Base-by-base conservation (phyloP, 192 early-diverging fungal genomes). In the Mortierella hygrophila region DNA sequence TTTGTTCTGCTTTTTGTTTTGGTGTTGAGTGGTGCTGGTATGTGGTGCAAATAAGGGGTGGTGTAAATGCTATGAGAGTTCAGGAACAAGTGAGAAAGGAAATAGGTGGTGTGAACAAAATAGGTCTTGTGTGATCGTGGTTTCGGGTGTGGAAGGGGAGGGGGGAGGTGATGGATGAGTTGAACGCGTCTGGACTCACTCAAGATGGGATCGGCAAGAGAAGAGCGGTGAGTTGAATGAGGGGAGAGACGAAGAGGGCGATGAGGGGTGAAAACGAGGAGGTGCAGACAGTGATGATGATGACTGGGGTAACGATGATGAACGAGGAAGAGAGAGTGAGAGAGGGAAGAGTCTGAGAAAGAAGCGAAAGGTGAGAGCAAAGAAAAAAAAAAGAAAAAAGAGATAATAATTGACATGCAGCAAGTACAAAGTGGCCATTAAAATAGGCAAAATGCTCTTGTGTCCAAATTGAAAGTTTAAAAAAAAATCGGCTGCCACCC, bases 331-430 rank as follows among this genome's bases (percentile, higher is more conserved):
- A 21, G 23, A 44, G 38, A 21, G 20, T 6, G 54, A 46, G 57
- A 44, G n/a, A 68, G 49, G 7, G 10, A 38, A 20, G 41, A 26
- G 75, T 9, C 7, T 26, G 42, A 8, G 75, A 20, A 9, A 26
- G 42, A 8, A 37, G 21, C 60, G 26, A 38, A 26, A 40, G 40
- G 44, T 42, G 57, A 65, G 75, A 69, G 37, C 20, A 21, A 35
- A 63, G 15, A 68, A 26, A 47, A 44, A 44, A 44, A 77, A 29
- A 23, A 78, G 29, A 18, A 78, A 71, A 38, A 40, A 70, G 32
- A n/a, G 37, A 16, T 21, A 60, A 46, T 41, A 26, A 70, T 42
- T 42, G 68, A 60, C 1, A 70, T 47, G 40, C 26, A 70, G 18
- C 38, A 3, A 70, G 20, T 21, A 55, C 29, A n/a, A n/a, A 40